Evolutionary conservation across 371 early-diverging fungal genomes (phyloP).

Genomic region (Chytridium lagenaria): DNA sequence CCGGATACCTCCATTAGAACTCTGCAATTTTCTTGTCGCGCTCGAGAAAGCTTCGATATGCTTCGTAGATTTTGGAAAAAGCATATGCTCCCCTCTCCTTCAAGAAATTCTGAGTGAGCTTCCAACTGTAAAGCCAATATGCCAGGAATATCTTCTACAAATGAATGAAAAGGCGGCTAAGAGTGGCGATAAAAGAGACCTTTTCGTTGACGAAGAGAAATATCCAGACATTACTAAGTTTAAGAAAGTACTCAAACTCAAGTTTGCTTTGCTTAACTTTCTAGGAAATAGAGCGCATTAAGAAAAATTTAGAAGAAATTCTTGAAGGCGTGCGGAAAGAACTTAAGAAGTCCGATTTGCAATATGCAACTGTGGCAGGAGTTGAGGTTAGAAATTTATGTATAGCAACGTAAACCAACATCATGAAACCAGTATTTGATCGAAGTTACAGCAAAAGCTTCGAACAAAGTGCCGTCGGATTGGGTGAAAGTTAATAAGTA

Average conservation of each 20-base stretch:
- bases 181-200: constrained; percentile 51
- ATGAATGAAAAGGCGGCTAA: constrained; percentile 57
- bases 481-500: constrained; percentile 81
- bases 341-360: constrained; percentile 53
- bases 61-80: constrained; percentile 38
- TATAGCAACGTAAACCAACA: not conserved
- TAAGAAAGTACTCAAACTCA: constrained; percentile 45
- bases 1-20: constrained; percentile 68
- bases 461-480: constrained; percentile 64
- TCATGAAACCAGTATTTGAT: constrained; percentile 61
- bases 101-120: constrained; percentile 13
- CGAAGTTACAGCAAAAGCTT: constrained; percentile 64
- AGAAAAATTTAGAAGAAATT: constrained; percentile 58
- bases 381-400: constrained; percentile 61
- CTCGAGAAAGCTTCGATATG: constrained; percentile 54
- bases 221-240: constrained; percentile 64
- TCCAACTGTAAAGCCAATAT: constrained; percentile 48
- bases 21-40: constrained; percentile 60
- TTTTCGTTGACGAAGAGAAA: constrained; percentile 58
- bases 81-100: constrained; percentile 51
- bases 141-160: constrained; percentile 44
- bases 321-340: constrained; percentile 50
- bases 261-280: not conserved
- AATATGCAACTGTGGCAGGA: constrained; percentile 64
- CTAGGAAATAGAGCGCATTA: constrained; percentile 58